Conservation (phyloP, 2,329 filamentous ascomycete species). For the Xylaria sp. region DNA sequence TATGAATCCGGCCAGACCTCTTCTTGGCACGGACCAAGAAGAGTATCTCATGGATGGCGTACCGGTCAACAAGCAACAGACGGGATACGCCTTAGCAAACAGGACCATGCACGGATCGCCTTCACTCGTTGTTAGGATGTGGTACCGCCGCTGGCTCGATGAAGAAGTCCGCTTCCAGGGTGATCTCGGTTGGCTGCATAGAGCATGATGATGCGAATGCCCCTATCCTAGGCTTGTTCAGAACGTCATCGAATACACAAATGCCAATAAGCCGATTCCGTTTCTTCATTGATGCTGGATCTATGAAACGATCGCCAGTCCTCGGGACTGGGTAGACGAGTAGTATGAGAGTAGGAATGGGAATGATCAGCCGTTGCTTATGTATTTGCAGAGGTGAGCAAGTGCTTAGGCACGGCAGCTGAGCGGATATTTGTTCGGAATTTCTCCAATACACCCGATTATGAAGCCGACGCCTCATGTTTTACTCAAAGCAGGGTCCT, state of each 20-base stretch:
- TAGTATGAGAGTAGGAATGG: no score
- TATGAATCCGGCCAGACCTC: not conserved
- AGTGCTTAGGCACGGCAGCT: not conserved
- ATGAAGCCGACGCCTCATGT: not conserved
- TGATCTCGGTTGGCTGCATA: not conserved
- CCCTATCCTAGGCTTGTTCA: not conserved
- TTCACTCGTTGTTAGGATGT: not conserved
- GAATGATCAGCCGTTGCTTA: not conserved
- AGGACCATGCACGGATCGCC: not conserved
- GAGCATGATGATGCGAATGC: not conserved
- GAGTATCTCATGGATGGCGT: not conserved
- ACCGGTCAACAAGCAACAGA: not conserved
- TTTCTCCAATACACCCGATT: slow-evolving; percentile 18
- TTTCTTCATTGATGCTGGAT: not conserved
- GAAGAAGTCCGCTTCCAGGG: not conserved
- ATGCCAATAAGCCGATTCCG: not conserved
- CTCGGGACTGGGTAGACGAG: not conserved
- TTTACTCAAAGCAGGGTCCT: not conserved
- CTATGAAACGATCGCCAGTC: not conserved
- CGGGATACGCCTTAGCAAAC: not conserved
- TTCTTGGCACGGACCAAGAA: not conserved
- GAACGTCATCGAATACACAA: not conserved
- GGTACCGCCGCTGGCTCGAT: not conserved
- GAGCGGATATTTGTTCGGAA: slow-evolving; percentile 28
- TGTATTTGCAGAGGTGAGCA: slow-evolving; percentile 1